Base-by-base conservation (phyloP, 2,329 filamentous ascomycete species). In the Fusarium sp. region DNA sequence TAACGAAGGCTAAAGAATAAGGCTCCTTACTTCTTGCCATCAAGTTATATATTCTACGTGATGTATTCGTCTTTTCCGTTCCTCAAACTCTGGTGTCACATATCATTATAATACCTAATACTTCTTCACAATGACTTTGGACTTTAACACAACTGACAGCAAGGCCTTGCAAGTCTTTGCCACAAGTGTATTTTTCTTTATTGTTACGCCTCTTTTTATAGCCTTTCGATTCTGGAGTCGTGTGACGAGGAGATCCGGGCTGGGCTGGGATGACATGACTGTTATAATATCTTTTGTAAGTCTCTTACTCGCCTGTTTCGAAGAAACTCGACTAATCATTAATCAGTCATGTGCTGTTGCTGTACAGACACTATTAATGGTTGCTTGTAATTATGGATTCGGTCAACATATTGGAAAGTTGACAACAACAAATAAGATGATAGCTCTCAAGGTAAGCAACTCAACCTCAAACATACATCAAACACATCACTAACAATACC, bases 211-310 rank as follows among this genome's bases (percentile, higher is more conserved):
- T 16, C 66, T 82, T 3, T 81, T 84, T 51, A 70, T 84, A 4
- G 65, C 59, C 8, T 76, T 83, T 30, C 76, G 83, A 16, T 59
- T 84, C 37, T 83, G 79, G 77, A 80, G 80, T 52, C 78, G 82
- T 18, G 62, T 82, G 27, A 78, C 78, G 61, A 76, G 76, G 34
- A 76, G 77, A 18, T 78, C 77, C 6, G 78, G 79, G 3, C 34
- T 83, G 40, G 79, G 82, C 22, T 74, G 70, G 78, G 83, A 85
- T 72, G 83, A 84, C 69, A 81, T 76, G 70, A 82, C 79, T 1
- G 82, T 84, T 32, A 61, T 83, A 5, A 45, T 80, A 32, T 82
- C 82, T 13, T 83, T 81, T 69, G 82, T 84, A 66, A 67, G 76
- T 68, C 22, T 14, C 10, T 29, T 48, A 10, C 7, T 20, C 18